These are phyloP conservation scores for Agarophyton chilense DNA, from an alignment of 23 red algal genomes.

Conservation along the genomic window DNA sequence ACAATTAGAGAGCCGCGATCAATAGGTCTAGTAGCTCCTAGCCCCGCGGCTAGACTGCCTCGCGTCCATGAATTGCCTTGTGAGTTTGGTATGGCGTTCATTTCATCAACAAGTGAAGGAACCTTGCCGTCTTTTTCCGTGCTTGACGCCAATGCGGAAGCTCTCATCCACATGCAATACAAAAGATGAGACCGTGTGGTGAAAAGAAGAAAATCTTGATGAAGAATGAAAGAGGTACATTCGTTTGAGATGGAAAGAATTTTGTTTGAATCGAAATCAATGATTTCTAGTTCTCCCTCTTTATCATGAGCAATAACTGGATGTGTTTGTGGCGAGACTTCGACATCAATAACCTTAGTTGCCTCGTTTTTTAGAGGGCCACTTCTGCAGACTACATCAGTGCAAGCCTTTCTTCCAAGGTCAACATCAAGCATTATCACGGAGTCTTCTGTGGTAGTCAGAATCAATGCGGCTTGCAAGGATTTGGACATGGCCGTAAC, in stretches of 20 bases:
- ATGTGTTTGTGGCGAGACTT: neutral
- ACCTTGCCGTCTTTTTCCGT: neutral
- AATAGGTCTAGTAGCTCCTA: constrained; percentile 63
- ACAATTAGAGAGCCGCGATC: constrained; percentile 82
- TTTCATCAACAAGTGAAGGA: constrained; percentile 29
- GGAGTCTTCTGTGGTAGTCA: neutral
- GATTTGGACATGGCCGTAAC: neutral
- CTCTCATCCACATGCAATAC: constrained; percentile 37
- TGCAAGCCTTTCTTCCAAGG: neutral
- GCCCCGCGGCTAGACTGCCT: neutral
- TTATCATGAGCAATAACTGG: constrained; percentile 17
- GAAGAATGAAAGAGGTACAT: constrained; percentile 72
- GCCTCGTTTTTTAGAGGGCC: neutral
- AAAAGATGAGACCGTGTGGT: constrained; percentile 74
- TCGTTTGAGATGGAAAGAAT: constrained; percentile 40
- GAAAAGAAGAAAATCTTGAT: constrained; percentile 50
- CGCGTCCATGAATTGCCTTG: neutral
- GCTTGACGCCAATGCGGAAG: neutral
- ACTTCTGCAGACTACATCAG: neutral
- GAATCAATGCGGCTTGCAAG: neutral
- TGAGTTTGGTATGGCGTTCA: neutral
- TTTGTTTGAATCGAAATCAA: constrained; percentile 28
- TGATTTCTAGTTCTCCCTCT: constrained; percentile 34
- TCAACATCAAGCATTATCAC: neutral
- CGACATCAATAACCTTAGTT: neutral